These are phyloP conservation scores for Metschnikowia picachoensis DNA, from an alignment of 805 yeast genomes.

Conservation along the genomic window DNA sequence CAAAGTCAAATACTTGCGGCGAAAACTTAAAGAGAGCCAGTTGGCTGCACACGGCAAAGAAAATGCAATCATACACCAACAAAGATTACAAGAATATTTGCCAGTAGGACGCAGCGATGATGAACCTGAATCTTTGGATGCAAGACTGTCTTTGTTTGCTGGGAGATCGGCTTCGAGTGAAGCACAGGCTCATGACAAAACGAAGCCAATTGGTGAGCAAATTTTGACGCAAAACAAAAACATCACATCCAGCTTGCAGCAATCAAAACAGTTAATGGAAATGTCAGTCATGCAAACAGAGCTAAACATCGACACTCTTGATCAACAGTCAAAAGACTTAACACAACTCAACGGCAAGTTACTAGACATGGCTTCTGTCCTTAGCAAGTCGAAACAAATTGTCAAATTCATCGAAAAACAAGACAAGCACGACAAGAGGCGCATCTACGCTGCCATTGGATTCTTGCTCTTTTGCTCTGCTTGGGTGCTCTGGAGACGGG, in stretches of 20 bases:
- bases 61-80: conserved; percentile 27
- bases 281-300: conserved; percentile 51
- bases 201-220: conserved; percentile 34
- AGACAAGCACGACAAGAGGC: conserved; percentile 44
- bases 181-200: background rate
- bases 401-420: conserved; percentile 51
- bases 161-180: conserved; percentile 7
- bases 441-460: conserved; percentile 46
- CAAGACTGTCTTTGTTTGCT: conserved; percentile 10
- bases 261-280: conserved; percentile 45
- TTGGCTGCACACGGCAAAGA: conserved; percentile 24
- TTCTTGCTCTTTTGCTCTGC: conserved; percentile 43
- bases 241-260: conserved; percentile 45
- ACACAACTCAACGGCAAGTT: conserved; percentile 39
- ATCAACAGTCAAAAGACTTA: conserved; percentile 44
- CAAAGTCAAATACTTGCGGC: conserved; percentile 21
- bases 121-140: background rate
- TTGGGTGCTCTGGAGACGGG: conserved; percentile 50
- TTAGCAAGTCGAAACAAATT: conserved; percentile 41
- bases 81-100: conserved; percentile 26
- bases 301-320: conserved; percentile 44
- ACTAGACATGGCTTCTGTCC: conserved; percentile 36
- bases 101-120: background rate
- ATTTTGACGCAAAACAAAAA: conserved; percentile 43
- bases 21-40: conserved; percentile 28